Percentiles rank a stretch among this genome's conserved stretches.
phyloP scores from a whole-genome alignment of 1,284 basidiomycete species.

The Tranzscheliella williamsii region DNA sequence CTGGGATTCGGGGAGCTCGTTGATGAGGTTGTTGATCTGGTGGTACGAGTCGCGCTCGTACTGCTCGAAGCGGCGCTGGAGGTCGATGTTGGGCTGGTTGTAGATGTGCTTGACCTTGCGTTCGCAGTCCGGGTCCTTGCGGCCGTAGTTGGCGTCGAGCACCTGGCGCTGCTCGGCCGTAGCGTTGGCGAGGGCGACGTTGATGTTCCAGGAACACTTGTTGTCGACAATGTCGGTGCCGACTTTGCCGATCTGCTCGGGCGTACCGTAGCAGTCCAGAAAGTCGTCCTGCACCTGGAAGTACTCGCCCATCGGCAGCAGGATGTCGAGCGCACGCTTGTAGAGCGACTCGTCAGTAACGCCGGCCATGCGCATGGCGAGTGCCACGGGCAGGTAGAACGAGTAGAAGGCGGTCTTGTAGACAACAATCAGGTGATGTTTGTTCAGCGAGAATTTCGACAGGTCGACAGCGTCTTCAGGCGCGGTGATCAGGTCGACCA shows the following conservation, averaged over 20 bases:
- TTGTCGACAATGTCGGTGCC: conserved; percentile 98
- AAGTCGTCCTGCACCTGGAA: conserved; percentile 99
- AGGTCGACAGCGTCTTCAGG: conserved; percentile 88
- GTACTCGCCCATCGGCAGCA: conserved; percentile 92
- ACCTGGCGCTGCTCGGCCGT: conserved; percentile 68
- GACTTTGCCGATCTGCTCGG: conserved; percentile 92
- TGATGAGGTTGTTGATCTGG: conserved; percentile 55
- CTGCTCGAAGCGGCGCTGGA: conserved; percentile 68
- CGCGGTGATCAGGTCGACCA: conserved; percentile 92
- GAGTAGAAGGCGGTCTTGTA: conserved; percentile 99
- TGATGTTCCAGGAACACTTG: conserved; percentile 98
- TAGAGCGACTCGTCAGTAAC: conserved; percentile 76
- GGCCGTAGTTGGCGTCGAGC: conserved; percentile 79
- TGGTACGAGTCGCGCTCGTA: conserved; percentile 80
- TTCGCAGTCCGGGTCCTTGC: conserved; percentile 73
- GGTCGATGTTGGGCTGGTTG: conserved; percentile 72
- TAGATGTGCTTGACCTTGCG: conserved; percentile 77
- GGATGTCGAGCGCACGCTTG: conserved; percentile 77
- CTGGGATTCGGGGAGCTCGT: conserved; percentile 46
- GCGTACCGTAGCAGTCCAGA: conserved; percentile 87
- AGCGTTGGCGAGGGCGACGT: conserved; percentile 76
- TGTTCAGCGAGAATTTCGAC: conserved; percentile 77
- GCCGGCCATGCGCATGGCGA: conserved; percentile 79
- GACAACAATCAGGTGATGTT: conserved; percentile 90
- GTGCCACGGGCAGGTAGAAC: conserved; percentile 96